A percentile compares a stretch with the other conserved stretches of the same genome.
These are phyloP conservation scores for Tolypocladium cylindrosporum DNA, from an alignment of 2,329 filamentous ascomycete species.

Conservation along the genomic window DNA sequence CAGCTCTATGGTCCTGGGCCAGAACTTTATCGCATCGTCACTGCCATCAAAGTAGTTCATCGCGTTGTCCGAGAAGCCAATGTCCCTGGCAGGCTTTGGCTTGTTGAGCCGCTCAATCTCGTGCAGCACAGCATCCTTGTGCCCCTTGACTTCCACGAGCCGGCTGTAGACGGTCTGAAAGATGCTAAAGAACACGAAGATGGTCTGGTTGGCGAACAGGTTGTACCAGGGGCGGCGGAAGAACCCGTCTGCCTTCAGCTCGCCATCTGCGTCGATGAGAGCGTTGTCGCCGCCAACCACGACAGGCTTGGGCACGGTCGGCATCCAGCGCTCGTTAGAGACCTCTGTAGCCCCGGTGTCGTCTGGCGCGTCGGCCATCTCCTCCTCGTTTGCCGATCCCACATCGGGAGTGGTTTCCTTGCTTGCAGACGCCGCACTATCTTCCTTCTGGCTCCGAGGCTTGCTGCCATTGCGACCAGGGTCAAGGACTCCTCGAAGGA, in stretches of 20 bases:
- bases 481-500: constrained; percentile 81
- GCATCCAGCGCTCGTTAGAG: constrained; percentile 56
- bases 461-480: constrained; percentile 62
- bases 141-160: constrained; percentile 72
- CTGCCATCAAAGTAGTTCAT: constrained; percentile 65
- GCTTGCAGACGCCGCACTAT: constrained; percentile 66
- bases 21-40: constrained; percentile 59
- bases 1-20: constrained; percentile 74
- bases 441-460: constrained; percentile 65
- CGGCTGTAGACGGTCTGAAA: constrained; percentile 87
- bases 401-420: constrained; percentile 84
- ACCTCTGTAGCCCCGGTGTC: constrained; percentile 51
- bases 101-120: constrained; percentile 65
- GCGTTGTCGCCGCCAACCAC: constrained; percentile 42
- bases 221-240: constrained; percentile 77
- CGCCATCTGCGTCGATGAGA: constrained; percentile 47
- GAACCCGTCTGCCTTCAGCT: constrained; percentile 66
- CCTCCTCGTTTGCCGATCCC: constrained; percentile 67
- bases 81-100: constrained; percentile 70
- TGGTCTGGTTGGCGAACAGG: constrained; percentile 81
- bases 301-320: constrained; percentile 45
- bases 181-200: constrained; percentile 91
- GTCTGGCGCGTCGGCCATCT: constrained; percentile 53
- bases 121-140: constrained; percentile 60
- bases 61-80: constrained; percentile 73